Evolutionary conservation across 2,329 filamentous ascomycete genomes (phyloP), one percentile per base, ranked within the genome.

Genomic region (Aspergillus ibericus): DNA sequence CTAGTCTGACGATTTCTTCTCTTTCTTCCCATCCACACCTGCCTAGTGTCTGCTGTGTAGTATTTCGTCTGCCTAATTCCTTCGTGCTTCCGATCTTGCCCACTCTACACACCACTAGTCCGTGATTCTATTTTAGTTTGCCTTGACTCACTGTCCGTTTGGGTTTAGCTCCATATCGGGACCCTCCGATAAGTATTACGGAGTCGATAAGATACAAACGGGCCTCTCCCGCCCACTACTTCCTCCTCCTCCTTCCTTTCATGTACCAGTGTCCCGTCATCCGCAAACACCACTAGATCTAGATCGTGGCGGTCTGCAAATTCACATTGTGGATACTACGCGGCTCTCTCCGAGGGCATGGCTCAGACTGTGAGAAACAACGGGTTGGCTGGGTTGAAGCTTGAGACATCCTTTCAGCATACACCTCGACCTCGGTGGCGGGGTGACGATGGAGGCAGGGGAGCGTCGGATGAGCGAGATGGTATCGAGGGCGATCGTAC

Each of bases 351-450:
- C 52, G 67, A 66, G 72, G 69, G 71, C 70, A 77, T 77, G 75
- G 75, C 74, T 59, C 66, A 74, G 60, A 63, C 66, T 58, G 74
- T 73, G 65, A 72, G 69, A 57, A 68, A 68, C 62, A 62, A 32
- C 48, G 66, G 65, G 55, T 61, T 73, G 65, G 68, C 68, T 63
- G 70, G 70, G 52, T 70, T 77, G 70, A 76, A 66, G 66, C 70
- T 77, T 62, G 74, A 77, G 59, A 77, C 75, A 35, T 68, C 70
- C n/a, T 76, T 76, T 58, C 64, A 66, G 25, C 67, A 68, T 55
- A 52, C 55, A 27, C 65, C 66, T 34, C 65, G 62, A 61, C 53
- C 64, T 44, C 64, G 63, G 60, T 70, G 71, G 68, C 53, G 60
- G 47, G 59, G 61, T 55, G 66, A 69, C 55, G 59, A 66, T 65